Evolutionary conservation across 352 stramenopile species (phyloP), one percentile per base, ranked within the genome.

Genomic region (Globisporangium cederbergense): DNA sequence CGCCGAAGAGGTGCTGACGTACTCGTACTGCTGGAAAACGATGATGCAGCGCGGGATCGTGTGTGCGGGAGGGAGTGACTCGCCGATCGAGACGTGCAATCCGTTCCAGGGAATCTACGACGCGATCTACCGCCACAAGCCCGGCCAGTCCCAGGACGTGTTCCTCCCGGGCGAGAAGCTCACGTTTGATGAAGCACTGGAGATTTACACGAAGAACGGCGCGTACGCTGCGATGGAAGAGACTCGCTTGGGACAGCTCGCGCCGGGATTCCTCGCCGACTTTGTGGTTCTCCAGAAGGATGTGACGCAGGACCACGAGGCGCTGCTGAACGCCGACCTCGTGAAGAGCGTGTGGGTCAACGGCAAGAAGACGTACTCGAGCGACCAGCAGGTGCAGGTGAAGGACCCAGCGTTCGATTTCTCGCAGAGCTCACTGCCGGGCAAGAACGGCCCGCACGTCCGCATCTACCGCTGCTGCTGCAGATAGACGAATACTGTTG

Each of bases 61-160:
- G 3, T 96, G 90, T 32, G 88, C 86, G 20, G 90, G 89, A 18
- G 87, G 86, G 32, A 94, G 82, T 25, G 89, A 97, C 43, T 80
- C 83, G 28, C 89, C 89, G 8, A 93, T 97, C 32, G 89, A 97
- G 67, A 94, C 83, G 16, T 90, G 81, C 62, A 91, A 93, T 45
- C 89, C 89, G 25, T 93, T 96, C 66, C 81, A 91, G 66, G 89
- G 89, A 32, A 92, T 97, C 50, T 97, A 90, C 65, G 89, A 97
- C 51, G 84, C 88, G 16, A 91, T 97, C 2, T 92, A 84, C 58
- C 86, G 89, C 40, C 70, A 69, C 64, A 88, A 84, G 32, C 79
- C 80, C 5, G 72, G 69, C 22, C 73, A 69, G 13, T 70, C 75
- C 1, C 66, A 81, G n/a, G 60, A 79, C 8, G 79, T 81, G 4